Evolutionary conservation across 495 filamentous ascomycete genomes (phyloP).

Genomic region (Aspergillus biplanus): DNA sequence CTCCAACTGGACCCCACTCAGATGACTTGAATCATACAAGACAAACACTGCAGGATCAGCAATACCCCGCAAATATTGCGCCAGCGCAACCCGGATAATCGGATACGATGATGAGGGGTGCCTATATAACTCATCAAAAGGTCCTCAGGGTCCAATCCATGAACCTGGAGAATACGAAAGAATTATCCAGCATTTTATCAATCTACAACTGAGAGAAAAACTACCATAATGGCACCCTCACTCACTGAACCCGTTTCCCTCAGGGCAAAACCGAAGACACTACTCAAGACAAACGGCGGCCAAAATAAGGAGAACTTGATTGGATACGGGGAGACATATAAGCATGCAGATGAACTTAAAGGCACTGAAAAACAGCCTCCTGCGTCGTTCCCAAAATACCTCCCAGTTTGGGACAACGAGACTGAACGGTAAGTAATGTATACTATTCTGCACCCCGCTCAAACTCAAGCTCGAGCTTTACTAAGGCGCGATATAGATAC

Average conservation of each 20-base stretch:
- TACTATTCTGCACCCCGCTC: not conserved
- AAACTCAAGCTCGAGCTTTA: not conserved
- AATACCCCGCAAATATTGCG: slow-evolving; percentile 35
- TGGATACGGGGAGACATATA: slow-evolving; percentile 52
- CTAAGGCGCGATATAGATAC: slow-evolving; percentile 35
- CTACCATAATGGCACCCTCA: slow-evolving; percentile 60
- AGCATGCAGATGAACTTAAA: slow-evolving; percentile 46
- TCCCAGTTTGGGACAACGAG: slow-evolving; percentile 73
- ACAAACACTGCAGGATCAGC: slow-evolving; percentile 7
- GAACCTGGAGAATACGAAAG: not conserved
- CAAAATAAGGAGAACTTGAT: slow-evolving; percentile 66
- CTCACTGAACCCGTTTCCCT: slow-evolving; percentile 49
- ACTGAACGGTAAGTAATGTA: slow-evolving; percentile 37
- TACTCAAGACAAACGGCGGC: slow-evolving; percentile 46
- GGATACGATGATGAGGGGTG: slow-evolving; percentile 12
- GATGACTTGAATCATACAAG: slow-evolving; percentile 7
- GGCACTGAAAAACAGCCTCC: slow-evolving; percentile 48
- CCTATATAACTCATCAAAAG: slow-evolving; percentile 24
- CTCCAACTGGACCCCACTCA: slow-evolving; percentile 14
- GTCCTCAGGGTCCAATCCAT: not conserved
- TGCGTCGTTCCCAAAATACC: slow-evolving; percentile 71
- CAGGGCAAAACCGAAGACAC: slow-evolving; percentile 37
- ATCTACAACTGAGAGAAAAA: not conserved
- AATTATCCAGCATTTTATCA: not conserved
- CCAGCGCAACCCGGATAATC: slow-evolving; percentile 24